Evolutionary conservation across 129 eudicot species (phyloP), one percentile per base, ranked within the genome.

Genomic region (Flaveria linearis): DNA sequence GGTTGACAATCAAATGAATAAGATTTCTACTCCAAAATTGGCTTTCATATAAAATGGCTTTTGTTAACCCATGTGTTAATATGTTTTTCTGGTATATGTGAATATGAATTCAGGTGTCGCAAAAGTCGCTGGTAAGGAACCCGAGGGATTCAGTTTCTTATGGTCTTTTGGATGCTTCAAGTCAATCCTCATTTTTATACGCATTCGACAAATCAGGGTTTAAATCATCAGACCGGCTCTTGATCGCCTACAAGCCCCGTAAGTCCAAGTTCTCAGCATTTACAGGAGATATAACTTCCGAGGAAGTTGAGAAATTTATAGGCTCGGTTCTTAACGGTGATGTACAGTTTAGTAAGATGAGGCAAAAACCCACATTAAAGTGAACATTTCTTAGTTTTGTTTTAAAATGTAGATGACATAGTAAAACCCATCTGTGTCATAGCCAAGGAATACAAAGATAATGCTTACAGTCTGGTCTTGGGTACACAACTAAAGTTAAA

Each of bases 311-410:
- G 78, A 82, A 75, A 10, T 94, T 94, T 45, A 71, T 94, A 10
- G 81, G 91, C 57, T 83, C 96, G 6, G 96, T 94, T 42, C 86
- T 94, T 7, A 91, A 85, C 74, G 98, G 98, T 4, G 98, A 94
- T 85, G 96, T 91, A 68, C 90, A 86, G 66, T 91, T 91, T 72
- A 67, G 85, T 49, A 94, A 89, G 69, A 78, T 86, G 0, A 60
- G 87, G 53, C 87, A 87, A 79, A 91, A 86, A 73, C 96, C 98
- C 43, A 18, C 39, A 12, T 43, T 87, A 18, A 85, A 81, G 71
- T 88, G 86, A 83, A 80, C 53, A 25, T 17, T 39, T 52, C 42
- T 60, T 26, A 15, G 76, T 20, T 50, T 55, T 18, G 61, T 12
- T 65, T 78, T 78, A 14, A 23, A 57, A 57, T 78, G 70, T 28